Percentiles rank a stretch among this genome's conserved stretches.
phyloP scores from a whole-genome alignment of 352 stramenopile genomes.

The Phytophthora litchii region DNA sequence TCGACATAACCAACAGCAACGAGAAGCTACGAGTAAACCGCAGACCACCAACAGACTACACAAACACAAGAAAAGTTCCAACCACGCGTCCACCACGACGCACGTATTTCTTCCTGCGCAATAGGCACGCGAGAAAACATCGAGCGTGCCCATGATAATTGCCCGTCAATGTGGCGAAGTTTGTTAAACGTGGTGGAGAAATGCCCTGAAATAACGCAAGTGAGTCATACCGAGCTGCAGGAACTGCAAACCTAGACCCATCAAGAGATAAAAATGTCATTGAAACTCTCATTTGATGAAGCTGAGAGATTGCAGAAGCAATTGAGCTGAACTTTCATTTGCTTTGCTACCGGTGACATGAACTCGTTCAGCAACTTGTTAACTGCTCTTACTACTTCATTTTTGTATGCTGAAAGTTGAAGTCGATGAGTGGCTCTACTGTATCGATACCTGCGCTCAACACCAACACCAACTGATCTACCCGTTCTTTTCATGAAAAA shows the following conservation, averaged over 20 bases:
- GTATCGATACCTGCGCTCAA: too few species aligned
- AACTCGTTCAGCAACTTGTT: too few species aligned
- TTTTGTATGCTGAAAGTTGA: too few species aligned
- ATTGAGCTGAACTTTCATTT: too few species aligned
- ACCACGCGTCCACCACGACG: slow-evolving; percentile 68
- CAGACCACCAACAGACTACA: slow-evolving; percentile 39
- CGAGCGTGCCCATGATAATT: slow-evolving; percentile 59
- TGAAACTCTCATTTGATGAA: too few species aligned
- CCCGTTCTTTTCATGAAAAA: too few species aligned
- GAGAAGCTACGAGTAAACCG: slow-evolving; percentile 18
- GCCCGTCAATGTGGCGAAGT: slow-evolving; percentile 6
- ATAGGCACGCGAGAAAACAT: slow-evolving; percentile 57
- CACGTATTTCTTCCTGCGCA: slow-evolving; percentile 55
- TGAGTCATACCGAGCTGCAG: too few species aligned
- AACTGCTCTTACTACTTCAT: too few species aligned
- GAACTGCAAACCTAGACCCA: background rate
- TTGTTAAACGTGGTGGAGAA: slow-evolving; percentile 8
- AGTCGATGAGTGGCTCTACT: too few species aligned
- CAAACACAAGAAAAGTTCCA: slow-evolving; percentile 52
- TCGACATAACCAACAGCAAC: slow-evolving; percentile 36
- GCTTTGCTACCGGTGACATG: too few species aligned
- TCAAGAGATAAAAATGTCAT: slow-evolving; percentile 3
- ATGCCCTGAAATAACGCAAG: slow-evolving; percentile 5
- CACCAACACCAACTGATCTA: too few species aligned
- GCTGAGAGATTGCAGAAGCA: too few species aligned